These are phyloP conservation scores for barrel medic (Medicago truncatula) DNA, from an alignment of 306 rosid species.

Conservation along the genomic window MtrunA17r5.0-ANR NC_053047.1:12010501-12011000, in stretches of 20 bases:
- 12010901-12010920: slow-evolving; percentile 46
- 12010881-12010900: slow-evolving; percentile 41
- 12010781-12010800: slow-evolving; percentile 50
- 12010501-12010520: too few relatives aligned
- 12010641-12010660: too few relatives aligned
- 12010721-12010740: slow-evolving; percentile 11
- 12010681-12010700: too few relatives aligned
- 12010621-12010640: too few relatives aligned
- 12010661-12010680: too few relatives aligned
- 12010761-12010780: slow-evolving; percentile 30
- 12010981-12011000: slow-evolving; percentile 69
- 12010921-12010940: slow-evolving; percentile 36
- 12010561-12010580: too few relatives aligned
- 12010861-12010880: slow-evolving; percentile 13
- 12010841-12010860: slow-evolving; percentile 43
- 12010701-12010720: not conserved
- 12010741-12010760: slow-evolving; percentile 3
- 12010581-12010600: too few relatives aligned
- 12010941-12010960: slow-evolving; percentile 53
- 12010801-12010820: slow-evolving; percentile 41
- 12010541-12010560: too few relatives aligned
- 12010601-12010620: too few relatives aligned
- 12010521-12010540: too few relatives aligned
- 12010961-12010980: slow-evolving; percentile 57
- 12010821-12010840: slow-evolving; percentile 37